Base-by-base conservation (phyloP, 2,329 filamentous ascomycete species). In the Clarireedia paspali region DNA sequence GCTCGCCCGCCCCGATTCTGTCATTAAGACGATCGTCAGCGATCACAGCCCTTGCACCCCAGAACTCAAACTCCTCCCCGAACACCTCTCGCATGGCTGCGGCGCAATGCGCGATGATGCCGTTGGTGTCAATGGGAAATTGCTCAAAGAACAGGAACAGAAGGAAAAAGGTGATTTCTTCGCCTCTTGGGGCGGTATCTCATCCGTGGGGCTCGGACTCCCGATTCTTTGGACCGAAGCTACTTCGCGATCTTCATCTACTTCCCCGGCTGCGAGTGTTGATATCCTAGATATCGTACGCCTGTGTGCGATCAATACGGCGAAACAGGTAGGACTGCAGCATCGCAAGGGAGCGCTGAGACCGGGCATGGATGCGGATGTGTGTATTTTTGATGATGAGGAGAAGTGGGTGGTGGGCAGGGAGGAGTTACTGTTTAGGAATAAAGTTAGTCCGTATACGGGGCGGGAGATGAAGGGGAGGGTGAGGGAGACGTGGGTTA, bases 41-140 rank as follows among this genome's bases (percentile, higher is more conserved):
- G 94, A 97, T 69, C 94, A 99, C 76, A 95, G 89, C 5, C 94
- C 94, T 5, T 97, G 94, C 76, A 97, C 94, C 3, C 92, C 94
- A 0, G 85, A 96, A 68, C 80, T 99, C 53, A 99, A 99, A 72
- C 81, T 95, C 17, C 81, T 96, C 0, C 91, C 92, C 0, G 71
- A 78, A 0, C 80, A 86, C 62, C n/a, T 81, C 77, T 64, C 66
- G 64, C 58, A 68, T 67, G 57, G 53, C 30, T 53, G 64, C 61
- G 58, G 69, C 45, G 66, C 63, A 42, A 62, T 73, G 3, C 58
- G 64, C 39, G 26, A 51, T 7, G 48, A 58, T 17, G 59, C 60
- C 1, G 66, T 63, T 46, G 58, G 55, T 6, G 65, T 66, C 1
- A 66, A 66, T 36, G 65, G 63, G 6, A 60, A 64, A 36, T 42